A percentile compares a stretch with the other conserved stretches of the same genome.
Evolutionary conservation across 2,329 filamentous ascomycete genomes (phyloP).

Genomic region (Fusarium coicis): DNA sequence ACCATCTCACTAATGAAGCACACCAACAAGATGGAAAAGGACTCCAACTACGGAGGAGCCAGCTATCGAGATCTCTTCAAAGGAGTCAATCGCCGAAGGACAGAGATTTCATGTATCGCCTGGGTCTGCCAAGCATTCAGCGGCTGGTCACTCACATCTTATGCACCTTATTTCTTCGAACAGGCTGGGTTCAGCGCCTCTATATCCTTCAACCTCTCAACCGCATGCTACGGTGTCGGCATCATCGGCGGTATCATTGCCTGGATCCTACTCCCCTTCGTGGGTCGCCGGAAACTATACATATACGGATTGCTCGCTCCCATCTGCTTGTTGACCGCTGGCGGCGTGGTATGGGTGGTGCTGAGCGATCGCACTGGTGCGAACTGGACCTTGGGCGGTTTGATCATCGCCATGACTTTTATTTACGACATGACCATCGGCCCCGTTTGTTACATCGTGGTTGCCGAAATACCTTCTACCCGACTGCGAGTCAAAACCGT

Average conservation of each 20-base stretch:
- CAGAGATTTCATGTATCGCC: slow-evolving; percentile 44
- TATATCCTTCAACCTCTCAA: slow-evolving; percentile 53
- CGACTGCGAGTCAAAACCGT: slow-evolving; percentile 54
- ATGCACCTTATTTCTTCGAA: slow-evolving; percentile 54
- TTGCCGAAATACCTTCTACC: slow-evolving; percentile 53
- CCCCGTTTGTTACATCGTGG: slow-evolving; percentile 49
- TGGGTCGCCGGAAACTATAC: slow-evolving; percentile 55
- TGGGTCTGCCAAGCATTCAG: slow-evolving; percentile 44
- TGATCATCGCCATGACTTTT: slow-evolving; percentile 56
- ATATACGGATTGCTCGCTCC: slow-evolving; percentile 48
- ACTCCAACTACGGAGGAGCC: slow-evolving; percentile 49
- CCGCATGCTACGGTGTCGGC: slow-evolving; percentile 53
- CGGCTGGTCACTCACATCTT: slow-evolving; percentile 35
- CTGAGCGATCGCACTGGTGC: slow-evolving; percentile 39
- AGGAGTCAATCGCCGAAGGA: slow-evolving; percentile 43
- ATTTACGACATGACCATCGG: slow-evolving; percentile 47
- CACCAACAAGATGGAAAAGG: slow-evolving; percentile 56
- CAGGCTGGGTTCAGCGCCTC: slow-evolving; percentile 53
- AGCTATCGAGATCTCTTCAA: slow-evolving; percentile 35
- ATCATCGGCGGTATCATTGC: slow-evolving; percentile 54
- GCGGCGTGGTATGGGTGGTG: slow-evolving; percentile 52
- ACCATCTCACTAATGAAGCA: slow-evolving; percentile 55
- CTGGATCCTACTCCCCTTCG: slow-evolving; percentile 51
- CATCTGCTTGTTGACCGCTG: slow-evolving; percentile 48
- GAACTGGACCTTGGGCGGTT: slow-evolving; percentile 51